Percentiles rank a stretch among this genome's conserved stretches.
These are phyloP conservation scores for Lentinula sp. DNA, from an alignment of 768 basidiomycete species.

Conservation along the genomic window DNA sequence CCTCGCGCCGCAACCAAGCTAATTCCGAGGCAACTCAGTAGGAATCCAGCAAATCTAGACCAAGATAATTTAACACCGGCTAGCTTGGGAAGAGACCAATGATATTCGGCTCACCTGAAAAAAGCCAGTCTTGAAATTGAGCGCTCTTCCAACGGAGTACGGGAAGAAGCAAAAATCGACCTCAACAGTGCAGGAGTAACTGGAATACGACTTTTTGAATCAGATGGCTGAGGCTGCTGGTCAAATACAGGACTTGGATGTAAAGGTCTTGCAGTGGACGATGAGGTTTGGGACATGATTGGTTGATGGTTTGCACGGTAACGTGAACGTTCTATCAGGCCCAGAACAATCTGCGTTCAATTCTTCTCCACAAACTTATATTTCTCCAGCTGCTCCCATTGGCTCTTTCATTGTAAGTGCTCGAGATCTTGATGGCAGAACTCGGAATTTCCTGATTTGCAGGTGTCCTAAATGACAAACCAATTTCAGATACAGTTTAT, in stretches of 20 bases:
- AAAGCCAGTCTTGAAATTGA: constrained; percentile 82
- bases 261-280: constrained; percentile 34
- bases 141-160: constrained; percentile 75
- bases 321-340: background rate
- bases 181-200: constrained; percentile 79
- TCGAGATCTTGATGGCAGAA: background rate
- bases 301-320: constrained; percentile 1
- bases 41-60: constrained; percentile 70
- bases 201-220: constrained; percentile 60
- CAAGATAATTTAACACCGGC: background rate
- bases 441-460: background rate
- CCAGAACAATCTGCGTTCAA: background rate
- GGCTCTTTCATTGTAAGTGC: constrained; percentile 1
- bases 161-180: constrained; percentile 82
- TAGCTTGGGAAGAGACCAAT: background rate
- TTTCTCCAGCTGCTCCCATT: constrained; percentile 4
- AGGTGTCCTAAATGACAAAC: background rate
- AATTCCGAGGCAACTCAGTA: constrained; percentile 77
- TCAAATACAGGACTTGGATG: constrained; percentile 15
- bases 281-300: constrained; percentile 42
- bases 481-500: constrained; percentile 1
- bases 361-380: background rate
- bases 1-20: constrained; percentile 69
- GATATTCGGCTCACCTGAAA: constrained; percentile 52
- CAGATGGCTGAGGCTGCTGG: constrained; percentile 32